A percentile compares a stretch with the other conserved stretches of the same genome.
Evolutionary conservation across 768 basidiomycete species (phyloP).

Genomic region (Hygrophorus pudorinus): DNA sequence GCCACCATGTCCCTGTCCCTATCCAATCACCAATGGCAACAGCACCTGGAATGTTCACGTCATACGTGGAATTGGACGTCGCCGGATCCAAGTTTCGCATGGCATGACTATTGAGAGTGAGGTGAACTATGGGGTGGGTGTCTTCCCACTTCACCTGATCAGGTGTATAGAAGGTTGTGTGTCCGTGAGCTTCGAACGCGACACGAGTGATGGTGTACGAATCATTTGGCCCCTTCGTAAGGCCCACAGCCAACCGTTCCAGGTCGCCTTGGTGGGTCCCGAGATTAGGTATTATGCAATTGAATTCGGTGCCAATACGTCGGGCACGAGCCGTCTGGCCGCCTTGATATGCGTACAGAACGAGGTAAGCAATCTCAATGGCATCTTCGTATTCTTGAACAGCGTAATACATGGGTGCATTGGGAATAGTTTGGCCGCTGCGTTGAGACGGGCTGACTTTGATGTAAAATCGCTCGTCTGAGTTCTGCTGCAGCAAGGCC

Average conservation of each 20-base stretch:
- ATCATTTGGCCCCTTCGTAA: not conserved
- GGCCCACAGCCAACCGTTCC: not conserved
- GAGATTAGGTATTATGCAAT: not conserved
- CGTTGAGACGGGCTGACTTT: conserved; percentile 3
- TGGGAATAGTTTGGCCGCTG: not conserved
- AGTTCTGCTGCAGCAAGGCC: not conserved
- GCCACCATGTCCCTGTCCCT: conserved; percentile 2
- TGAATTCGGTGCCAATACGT: not conserved
- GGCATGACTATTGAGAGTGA: conserved; percentile 2
- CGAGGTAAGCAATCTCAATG: not conserved
- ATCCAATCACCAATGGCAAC: conserved; percentile 4
- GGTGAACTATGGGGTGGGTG: conserved; percentile 3
- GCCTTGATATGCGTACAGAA: conserved; percentile 2
- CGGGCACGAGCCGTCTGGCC: not conserved
- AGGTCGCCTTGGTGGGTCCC: conserved; percentile 3
- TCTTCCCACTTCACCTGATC: conserved; percentile 2
- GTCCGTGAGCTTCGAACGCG: conserved; percentile 2
- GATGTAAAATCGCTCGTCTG: not conserved
- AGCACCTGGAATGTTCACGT: not conserved
- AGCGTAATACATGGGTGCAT: conserved; percentile 3
- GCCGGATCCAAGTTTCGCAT: conserved; percentile 2
- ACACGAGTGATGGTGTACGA: not conserved
- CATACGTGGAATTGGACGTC: not conserved
- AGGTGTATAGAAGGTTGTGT: not conserved
- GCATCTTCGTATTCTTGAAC: conserved; percentile 3